Base-by-base conservation (phyloP, 2,329 filamentous ascomycete species). In the Penicillium capsulatum region DNA sequence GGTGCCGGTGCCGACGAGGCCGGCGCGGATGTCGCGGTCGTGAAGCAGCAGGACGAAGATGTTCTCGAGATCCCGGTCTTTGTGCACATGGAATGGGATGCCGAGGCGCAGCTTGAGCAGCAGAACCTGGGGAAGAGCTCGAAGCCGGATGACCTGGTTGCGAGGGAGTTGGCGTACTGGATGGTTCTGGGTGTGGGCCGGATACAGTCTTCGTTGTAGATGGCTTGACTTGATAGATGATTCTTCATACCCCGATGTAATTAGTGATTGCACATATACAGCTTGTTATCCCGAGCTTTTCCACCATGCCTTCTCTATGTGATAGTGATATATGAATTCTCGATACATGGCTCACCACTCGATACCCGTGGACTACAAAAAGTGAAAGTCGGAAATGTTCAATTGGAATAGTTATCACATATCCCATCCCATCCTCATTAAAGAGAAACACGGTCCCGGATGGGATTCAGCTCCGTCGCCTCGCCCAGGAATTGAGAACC, bases 101-200 rank as follows among this genome's bases (percentile, higher is more conserved):
- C 81, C 7, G 83, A 79, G 9, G 71, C 75, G 3, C 67, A 69
- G 40, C 60, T 58, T 46, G 65, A 59, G 44, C 64, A 61, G 41
- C 56, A 48, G 44, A 53, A 54, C 41, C 53, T 55, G 37, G 57
- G 52, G 56, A 63, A 60, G 54, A 56, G 67, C 2, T 77, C 76
- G 52, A 81, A 75, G 62, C 80, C 78, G 31, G 78, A 72, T 33
- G 77, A 72, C 27, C 83, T 76, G 63, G 86, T 91, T 66, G 91
- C 82, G 71, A 79, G 85, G 58, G 92, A 97, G 61, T 69, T 97
- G 65, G 89, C 89, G 39, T 97, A 95, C 67, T 98, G 92, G 92
- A 89, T 86, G 69, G 89, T 94, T 14, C 72, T 97, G 24, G 91
- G 91, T 3, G 78, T 94, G 42, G 92, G 92, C 7, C 81, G 81